Evolutionary conservation across 352 stramenopile genomes (phyloP).

Genomic region (Lagenidium giganteum): DNA sequence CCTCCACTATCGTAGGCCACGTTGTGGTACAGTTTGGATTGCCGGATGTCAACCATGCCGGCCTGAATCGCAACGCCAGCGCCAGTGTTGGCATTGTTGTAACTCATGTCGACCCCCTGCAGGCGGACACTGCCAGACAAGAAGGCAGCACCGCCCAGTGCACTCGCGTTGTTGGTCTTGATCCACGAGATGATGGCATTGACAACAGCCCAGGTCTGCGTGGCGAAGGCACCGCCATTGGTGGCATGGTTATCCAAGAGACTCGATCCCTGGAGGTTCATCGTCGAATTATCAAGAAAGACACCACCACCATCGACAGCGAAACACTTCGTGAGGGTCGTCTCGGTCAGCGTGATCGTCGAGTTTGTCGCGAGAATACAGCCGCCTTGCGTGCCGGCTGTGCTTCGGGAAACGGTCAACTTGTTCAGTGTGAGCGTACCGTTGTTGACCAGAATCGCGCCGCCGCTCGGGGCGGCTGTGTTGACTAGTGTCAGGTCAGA

Average conservation of each 20-base stretch:
- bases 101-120: slow-evolving; percentile 3
- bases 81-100: slow-evolving; percentile 26
- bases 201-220: no score
- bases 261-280: no score
- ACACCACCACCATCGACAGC: slow-evolving; percentile 8
- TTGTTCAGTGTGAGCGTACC: slow-evolving; percentile 5
- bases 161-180: slow-evolving; percentile 22
- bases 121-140: slow-evolving; percentile 5
- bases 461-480: slow-evolving; percentile 12
- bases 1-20: slow-evolving; percentile 27
- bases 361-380: slow-evolving; percentile 24
- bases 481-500: slow-evolving; percentile 23
- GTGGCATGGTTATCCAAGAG: no score
- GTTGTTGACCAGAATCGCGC: slow-evolving; percentile 19
- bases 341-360: slow-evolving; percentile 10
- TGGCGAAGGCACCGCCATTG: no score
- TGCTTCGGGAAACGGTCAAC: slow-evolving; percentile 5
- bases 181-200: no score
- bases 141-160: slow-evolving; percentile 23
- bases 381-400: slow-evolving; percentile 19
- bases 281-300: slow-evolving; percentile 3
- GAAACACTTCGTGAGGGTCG: slow-evolving; percentile 1
- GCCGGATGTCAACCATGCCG: slow-evolving; percentile 12
- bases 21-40: no score
- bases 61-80: slow-evolving; percentile 24